Conservation (phyloP, 1,284 basidiomycete genomes). For the Boletus holoroseus region DNA sequence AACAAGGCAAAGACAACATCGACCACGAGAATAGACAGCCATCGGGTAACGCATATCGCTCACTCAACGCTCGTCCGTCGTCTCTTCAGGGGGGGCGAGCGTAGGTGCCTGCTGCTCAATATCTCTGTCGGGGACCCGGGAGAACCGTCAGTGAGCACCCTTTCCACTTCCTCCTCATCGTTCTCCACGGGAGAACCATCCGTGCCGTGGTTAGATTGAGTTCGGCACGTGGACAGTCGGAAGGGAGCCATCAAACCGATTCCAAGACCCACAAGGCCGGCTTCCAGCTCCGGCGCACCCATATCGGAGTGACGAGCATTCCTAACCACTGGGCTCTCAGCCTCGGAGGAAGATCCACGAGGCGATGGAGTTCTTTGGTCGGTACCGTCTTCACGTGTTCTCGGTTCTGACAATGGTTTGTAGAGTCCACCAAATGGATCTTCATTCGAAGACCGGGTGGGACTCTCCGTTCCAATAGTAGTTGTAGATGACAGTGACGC, state of each 20-base stretch:
- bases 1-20: constrained; percentile 17
- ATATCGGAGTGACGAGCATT: constrained; percentile 33
- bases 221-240: constrained; percentile 32
- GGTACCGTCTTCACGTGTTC: constrained; percentile 4
- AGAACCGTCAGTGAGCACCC: constrained; percentile 24
- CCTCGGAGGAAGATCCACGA: constrained; percentile 38
- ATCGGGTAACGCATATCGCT: constrained; percentile 5
- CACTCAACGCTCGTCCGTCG: constrained; percentile 35
- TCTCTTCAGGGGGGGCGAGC: constrained; percentile 43
- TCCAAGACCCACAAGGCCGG: constrained; percentile 39
- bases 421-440: constrained; percentile 35
- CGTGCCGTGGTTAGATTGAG: constrained; percentile 15
- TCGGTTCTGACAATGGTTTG: constrained; percentile 24
- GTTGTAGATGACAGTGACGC: constrained; percentile 32
- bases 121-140: constrained; percentile 26
- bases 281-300: constrained; percentile 29
- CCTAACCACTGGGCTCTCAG: constrained; percentile 58
- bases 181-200: constrained; percentile 19
- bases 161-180: constrained; percentile 35
- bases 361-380: constrained; percentile 25
- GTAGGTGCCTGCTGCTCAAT: constrained; percentile 20
- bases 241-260: constrained; percentile 56
- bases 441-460: constrained; percentile 26
- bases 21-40: constrained; percentile 8
- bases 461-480: constrained; percentile 19